phyloP scores from a whole-genome alignment of 177 flowering plant genomes.

The Telopea speciosissima region DNA sequence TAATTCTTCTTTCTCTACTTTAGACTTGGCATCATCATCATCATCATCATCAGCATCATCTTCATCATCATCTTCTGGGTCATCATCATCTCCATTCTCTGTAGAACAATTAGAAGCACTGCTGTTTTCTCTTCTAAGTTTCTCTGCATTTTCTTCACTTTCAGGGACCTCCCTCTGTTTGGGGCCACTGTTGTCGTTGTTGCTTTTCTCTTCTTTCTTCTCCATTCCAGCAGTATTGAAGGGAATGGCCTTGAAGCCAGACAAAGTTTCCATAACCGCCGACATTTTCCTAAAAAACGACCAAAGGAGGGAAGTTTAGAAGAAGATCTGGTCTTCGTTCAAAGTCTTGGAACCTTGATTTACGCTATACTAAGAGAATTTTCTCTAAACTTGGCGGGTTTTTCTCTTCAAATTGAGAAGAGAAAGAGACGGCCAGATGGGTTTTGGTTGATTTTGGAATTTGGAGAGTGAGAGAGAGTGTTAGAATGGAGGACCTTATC shows the following conservation, averaged over 20 bases:
- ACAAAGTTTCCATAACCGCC: conserved; percentile 17
- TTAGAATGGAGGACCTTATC: conserved; percentile 4
- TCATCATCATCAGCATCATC: conserved; percentile 9
- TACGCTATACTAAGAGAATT: not conserved
- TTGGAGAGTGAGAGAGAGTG: not conserved
- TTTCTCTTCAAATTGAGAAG: not conserved
- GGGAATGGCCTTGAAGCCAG: conserved; percentile 15
- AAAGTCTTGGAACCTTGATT: conserved; percentile 4
- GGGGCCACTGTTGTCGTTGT: not conserved
- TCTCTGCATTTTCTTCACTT: conserved; percentile 5
- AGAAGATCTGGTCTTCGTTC: conserved; percentile 11
- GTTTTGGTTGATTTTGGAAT: not conserved
- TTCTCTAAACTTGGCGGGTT: not conserved
- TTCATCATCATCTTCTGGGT: conserved; percentile 12
- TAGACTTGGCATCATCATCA: conserved; percentile 5
- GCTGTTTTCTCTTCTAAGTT: conserved; percentile 14
- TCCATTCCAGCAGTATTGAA: conserved; percentile 11
- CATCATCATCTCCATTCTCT: conserved; percentile 6
- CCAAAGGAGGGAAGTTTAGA: not conserved
- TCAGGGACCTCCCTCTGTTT: conserved; percentile 8
- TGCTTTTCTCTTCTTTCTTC: conserved; percentile 5
- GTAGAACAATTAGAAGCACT: conserved; percentile 13
- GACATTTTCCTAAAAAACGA: conserved; percentile 14
- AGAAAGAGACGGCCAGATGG: not conserved
- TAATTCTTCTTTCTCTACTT: conserved; percentile 10